phyloP scores from a whole-genome alignment of 176 grass and related monocot species.

The Secale cereale region DNA sequence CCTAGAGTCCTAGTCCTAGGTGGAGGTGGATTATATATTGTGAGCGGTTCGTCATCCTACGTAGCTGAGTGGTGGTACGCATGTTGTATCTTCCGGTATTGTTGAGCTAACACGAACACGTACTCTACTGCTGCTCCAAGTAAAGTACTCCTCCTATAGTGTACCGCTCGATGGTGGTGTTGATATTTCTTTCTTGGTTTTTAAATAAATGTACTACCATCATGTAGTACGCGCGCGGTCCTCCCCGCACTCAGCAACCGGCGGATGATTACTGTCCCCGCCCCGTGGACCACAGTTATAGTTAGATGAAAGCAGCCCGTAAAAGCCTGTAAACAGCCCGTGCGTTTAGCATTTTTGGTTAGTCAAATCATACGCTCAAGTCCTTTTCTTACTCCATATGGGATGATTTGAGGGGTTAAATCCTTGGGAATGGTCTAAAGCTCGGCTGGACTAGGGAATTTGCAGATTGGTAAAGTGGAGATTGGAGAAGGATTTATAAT shows the following conservation, averaged over 20 bases:
- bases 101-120: conserved; percentile 28
- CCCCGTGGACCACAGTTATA: conserved; percentile 30
- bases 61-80: background rate
- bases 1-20: too few species aligned
- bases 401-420: background rate
- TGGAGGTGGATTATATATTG: too few species aligned
- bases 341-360: too few species aligned
- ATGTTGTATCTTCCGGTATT: background rate
- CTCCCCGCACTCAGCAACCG: background rate
- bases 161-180: background rate
- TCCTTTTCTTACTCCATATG: background rate
- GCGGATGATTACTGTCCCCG: conserved; percentile 22
- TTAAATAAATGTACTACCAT: background rate
- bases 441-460: background rate
- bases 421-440: background rate
- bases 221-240: background rate
- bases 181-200: background rate
- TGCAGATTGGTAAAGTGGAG: background rate
- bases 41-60: too few species aligned
- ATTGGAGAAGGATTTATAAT: background rate
- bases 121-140: background rate
- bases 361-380: background rate
- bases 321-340: too few species aligned
- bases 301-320: too few species aligned
- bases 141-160: background rate